Conservation (phyloP, 352 stramenopile species). For the Phytophthora melonis region DNA sequence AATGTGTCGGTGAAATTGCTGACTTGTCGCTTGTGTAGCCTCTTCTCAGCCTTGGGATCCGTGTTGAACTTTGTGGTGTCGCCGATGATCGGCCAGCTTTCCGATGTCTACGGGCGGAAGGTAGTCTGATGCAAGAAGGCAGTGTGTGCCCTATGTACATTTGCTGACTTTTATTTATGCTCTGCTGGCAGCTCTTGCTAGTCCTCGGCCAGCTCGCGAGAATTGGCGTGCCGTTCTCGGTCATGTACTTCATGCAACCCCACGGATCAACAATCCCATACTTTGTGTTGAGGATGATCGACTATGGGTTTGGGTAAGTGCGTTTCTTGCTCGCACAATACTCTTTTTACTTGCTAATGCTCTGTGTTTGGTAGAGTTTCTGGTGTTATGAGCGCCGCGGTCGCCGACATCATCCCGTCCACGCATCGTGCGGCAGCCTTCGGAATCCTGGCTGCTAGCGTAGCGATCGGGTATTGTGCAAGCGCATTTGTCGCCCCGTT, state of each 20-base stretch:
- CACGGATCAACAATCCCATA: constrained; percentile 69
- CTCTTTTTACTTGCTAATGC: too few species aligned
- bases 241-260: constrained; percentile 76
- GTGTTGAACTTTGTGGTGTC: constrained; percentile 73
- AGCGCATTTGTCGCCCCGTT: constrained; percentile 65
- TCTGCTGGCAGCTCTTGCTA: constrained; percentile 61
- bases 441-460: constrained; percentile 65
- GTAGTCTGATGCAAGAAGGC: constrained; percentile 27
- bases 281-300: constrained; percentile 69
- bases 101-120: constrained; percentile 81
- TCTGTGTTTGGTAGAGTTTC: constrained; percentile 46
- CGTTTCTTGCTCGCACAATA: not conserved
- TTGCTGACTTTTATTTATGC: not conserved
- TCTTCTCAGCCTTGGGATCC: constrained; percentile 70
- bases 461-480: constrained; percentile 65
- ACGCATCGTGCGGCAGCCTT: constrained; percentile 69
- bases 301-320: constrained; percentile 68
- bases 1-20: not conserved
- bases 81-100: constrained; percentile 75
- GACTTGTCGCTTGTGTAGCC: constrained; percentile 33
- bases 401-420: constrained; percentile 68
- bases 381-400: constrained; percentile 66
- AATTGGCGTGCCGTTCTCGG: constrained; percentile 68
- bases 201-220: constrained; percentile 71
- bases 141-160: not conserved